Evolutionary conservation across 441 rosid genomes (phyloP).

Genomic region (Eruca vesicaria): DNA sequence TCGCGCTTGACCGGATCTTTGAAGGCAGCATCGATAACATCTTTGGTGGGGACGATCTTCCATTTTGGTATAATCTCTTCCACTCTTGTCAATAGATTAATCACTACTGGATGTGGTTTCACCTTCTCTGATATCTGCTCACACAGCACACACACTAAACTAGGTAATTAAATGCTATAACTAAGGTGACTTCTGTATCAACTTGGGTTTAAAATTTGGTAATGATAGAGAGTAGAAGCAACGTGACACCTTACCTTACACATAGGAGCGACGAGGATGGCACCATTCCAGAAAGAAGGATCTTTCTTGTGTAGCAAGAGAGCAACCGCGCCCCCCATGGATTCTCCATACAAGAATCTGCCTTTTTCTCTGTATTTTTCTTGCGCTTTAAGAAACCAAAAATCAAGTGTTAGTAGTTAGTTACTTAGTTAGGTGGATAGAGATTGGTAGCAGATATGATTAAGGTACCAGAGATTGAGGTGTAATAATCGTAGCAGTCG

Average conservation of each 20-base stretch:
- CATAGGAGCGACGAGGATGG: slow-evolving; percentile 98
- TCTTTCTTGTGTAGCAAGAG: slow-evolving; percentile 79
- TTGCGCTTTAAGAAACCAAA: slow-evolving; percentile 35
- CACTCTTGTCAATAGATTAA: slow-evolving; percentile 64
- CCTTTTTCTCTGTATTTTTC: slow-evolving; percentile 59
- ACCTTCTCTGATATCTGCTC: slow-evolving; percentile 87
- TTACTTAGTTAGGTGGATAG: not conserved
- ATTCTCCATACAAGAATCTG: slow-evolving; percentile 92
- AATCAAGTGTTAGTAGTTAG: not conserved
- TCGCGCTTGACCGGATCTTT: slow-evolving; percentile 86
- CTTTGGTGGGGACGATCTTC: slow-evolving; percentile 95
- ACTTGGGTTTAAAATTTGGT: too few species aligned
- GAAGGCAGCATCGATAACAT: slow-evolving; percentile 80
- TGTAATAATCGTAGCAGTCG: slow-evolving; percentile 77
- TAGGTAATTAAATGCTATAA: not conserved
- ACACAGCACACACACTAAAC: not conserved
- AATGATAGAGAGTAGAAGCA: too few species aligned
- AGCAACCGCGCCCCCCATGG: slow-evolving; percentile 98
- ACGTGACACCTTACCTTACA: slow-evolving; percentile 63
- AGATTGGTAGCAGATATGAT: not conserved
- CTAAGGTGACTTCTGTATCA: not conserved
- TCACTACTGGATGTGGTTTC: slow-evolving; percentile 89
- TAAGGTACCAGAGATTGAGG: slow-evolving; percentile 62
- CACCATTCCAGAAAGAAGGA: slow-evolving; percentile 81
- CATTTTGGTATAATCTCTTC: slow-evolving; percentile 92